Conservation (phyloP, 192 early-diverging fungal species). For the Mortierella antarctica region DNA sequence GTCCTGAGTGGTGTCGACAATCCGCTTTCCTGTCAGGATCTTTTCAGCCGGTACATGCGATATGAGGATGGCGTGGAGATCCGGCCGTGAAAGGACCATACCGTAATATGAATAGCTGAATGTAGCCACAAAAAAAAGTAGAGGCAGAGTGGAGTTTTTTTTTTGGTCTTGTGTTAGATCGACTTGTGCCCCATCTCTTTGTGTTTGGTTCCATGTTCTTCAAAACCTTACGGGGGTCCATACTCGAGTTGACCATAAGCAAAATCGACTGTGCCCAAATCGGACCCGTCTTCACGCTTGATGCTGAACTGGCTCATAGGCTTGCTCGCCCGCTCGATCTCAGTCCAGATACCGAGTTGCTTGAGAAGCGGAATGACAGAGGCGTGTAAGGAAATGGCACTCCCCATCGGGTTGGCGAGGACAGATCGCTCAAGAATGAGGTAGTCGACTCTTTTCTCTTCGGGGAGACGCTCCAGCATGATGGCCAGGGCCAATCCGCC, state of each 20-base stretch:
- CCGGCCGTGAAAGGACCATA: conserved; percentile 23
- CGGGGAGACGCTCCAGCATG: conserved; percentile 44
- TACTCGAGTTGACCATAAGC: conserved; percentile 35
- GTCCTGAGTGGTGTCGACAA: conserved; percentile 32
- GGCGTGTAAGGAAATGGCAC: conserved; percentile 44
- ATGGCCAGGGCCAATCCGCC: conserved; percentile 38
- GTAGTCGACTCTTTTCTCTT: conserved; percentile 45
- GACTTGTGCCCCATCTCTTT: background rate
- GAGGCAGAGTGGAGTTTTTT: background rate
- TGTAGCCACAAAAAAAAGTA: background rate
- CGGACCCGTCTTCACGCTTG: conserved; percentile 45
- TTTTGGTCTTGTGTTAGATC: background rate
- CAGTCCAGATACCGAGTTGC: conserved; percentile 36
- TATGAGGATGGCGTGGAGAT: conserved; percentile 30
- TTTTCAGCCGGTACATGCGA: conserved; percentile 31
- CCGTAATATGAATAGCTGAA: conserved; percentile 44
- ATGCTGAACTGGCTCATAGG: conserved; percentile 53
- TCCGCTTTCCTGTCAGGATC: conserved; percentile 38
- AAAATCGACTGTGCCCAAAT: conserved; percentile 40
- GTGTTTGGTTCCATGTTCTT: background rate
- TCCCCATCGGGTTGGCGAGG: conserved; percentile 26
- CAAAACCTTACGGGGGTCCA: background rate
- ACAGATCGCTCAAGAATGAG: conserved; percentile 38
- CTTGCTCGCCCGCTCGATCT: conserved; percentile 34
- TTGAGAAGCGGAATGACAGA: conserved; percentile 40